A percentile compares a stretch with the other conserved stretches of the same genome.
Conservation (phyloP, 2,329 filamentous ascomycete species). For the Fusarium sp. region DNA sequence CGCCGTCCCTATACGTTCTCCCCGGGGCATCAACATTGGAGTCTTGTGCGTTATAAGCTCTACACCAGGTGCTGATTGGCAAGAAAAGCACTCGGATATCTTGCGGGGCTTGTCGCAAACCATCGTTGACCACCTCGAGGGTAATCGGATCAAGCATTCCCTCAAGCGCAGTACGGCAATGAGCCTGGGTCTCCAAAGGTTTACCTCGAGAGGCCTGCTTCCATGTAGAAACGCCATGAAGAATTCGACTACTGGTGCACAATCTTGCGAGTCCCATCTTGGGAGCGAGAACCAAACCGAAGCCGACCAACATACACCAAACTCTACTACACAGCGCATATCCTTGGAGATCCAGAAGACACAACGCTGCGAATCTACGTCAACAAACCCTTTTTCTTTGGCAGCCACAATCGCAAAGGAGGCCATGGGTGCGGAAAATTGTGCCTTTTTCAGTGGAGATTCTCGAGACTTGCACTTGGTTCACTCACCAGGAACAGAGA, state of each 20-base stretch:
- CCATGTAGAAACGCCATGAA: too few relatives aligned
- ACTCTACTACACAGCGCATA: too few relatives aligned
- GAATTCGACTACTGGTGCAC: too few relatives aligned
- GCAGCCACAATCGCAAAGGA: neutral
- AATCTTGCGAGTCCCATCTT: too few relatives aligned
- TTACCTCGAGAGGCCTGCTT: neutral
- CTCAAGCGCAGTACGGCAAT: neutral
- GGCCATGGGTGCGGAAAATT: neutral
- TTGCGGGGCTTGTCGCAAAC: neutral
- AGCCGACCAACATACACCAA: neutral
- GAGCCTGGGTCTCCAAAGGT: neutral
- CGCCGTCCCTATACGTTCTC: conserved; percentile 2
- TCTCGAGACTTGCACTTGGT: neutral
- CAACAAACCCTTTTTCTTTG: neutral
- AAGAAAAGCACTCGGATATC: fast-evolving
- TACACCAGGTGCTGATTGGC: neutral
- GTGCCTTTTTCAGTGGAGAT: neutral
- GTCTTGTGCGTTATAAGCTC: neutral
- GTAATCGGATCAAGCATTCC: neutral
- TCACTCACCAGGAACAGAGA: neutral
- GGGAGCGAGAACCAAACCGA: too few relatives aligned
- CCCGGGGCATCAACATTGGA: conserved; percentile 9
- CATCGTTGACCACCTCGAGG: conserved; percentile 1
- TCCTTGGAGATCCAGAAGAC: fast-evolving
- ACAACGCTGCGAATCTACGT: neutral